Evolutionary conservation across 176 grass and related monocot genomes (phyloP).

Genomic region (Poa pratensis): DNA sequence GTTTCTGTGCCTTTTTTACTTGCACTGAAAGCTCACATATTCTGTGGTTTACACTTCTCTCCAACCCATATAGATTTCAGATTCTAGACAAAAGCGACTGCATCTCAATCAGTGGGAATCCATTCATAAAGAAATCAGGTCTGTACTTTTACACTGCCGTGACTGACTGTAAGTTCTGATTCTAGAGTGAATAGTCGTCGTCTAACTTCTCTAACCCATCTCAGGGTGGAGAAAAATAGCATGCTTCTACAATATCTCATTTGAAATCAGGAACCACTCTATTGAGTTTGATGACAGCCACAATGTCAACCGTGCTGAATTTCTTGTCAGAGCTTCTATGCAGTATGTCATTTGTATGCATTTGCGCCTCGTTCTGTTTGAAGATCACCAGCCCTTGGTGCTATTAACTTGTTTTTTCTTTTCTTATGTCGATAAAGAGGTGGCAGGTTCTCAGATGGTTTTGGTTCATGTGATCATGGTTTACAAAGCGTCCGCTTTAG

Average conservation of each 20-base stretch:
- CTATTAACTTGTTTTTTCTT: constrained; percentile 6
- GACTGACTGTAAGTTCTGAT: background rate
- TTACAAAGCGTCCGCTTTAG: too few species aligned
- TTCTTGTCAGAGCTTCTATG: constrained; percentile 84
- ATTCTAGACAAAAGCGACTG: constrained; percentile 83
- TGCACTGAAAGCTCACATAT: background rate
- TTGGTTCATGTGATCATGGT: constrained; percentile 90
- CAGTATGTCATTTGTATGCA: constrained; percentile 50
- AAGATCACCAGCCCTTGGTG: constrained; percentile 10
- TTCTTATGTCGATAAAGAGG: constrained; percentile 51
- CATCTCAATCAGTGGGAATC: constrained; percentile 71
- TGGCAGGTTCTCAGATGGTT: constrained; percentile 86
- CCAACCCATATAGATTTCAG: constrained; percentile 25
- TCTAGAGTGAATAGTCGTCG: background rate
- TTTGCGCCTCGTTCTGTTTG: constrained; percentile 24
- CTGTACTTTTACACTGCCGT: background rate
- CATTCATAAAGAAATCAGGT: constrained; percentile 97
- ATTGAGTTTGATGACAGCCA: constrained; percentile 86
- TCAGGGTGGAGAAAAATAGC: constrained; percentile 95
- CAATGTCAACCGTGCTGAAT: constrained; percentile 85
- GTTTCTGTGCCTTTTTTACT: background rate
- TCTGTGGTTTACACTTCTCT: constrained; percentile 15
- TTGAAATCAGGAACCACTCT: constrained; percentile 82
- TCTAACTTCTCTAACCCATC: constrained; percentile 31
- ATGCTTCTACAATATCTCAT: constrained; percentile 89